Evolutionary conservation across 2,329 filamentous ascomycete genomes (phyloP).

Genomic region (Neonectria ditissima): DNA sequence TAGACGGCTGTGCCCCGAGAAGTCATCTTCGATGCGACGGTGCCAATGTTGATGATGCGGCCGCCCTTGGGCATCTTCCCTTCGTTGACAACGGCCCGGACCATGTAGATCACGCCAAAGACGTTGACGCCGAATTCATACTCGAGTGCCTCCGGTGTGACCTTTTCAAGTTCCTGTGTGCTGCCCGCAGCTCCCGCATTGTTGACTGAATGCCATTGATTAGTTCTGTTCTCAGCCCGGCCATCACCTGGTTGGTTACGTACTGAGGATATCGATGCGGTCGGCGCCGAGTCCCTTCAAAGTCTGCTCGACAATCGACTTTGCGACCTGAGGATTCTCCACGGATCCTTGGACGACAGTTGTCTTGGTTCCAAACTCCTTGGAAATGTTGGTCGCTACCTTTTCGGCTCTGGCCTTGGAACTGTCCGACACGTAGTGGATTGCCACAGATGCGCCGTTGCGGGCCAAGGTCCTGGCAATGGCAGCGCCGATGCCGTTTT

Average conservation of each 20-base stretch:
- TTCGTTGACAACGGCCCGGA: constrained; percentile 46
- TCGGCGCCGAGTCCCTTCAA: constrained; percentile 46
- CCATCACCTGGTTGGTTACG: constrained; percentile 9
- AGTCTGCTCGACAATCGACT: constrained; percentile 48
- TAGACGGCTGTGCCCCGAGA: constrained; percentile 20
- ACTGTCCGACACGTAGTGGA: constrained; percentile 53
- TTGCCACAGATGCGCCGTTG: constrained; percentile 51
- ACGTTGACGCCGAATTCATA: constrained; percentile 48
- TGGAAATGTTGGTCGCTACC: constrained; percentile 43
- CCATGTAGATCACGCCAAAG: constrained; percentile 47
- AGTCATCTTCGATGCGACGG: constrained; percentile 42
- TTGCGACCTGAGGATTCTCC: constrained; percentile 29
- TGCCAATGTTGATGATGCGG: constrained; percentile 51
- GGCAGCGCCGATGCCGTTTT: constrained; percentile 55
- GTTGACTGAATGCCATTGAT: constrained; percentile 44
- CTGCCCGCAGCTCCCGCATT: constrained; percentile 45
- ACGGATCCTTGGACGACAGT: constrained; percentile 47
- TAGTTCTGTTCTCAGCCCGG: not conserved
- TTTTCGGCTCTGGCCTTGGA: constrained; percentile 45
- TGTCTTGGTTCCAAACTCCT: constrained; percentile 43
- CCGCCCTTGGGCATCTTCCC: constrained; percentile 49
- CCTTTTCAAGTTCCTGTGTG: constrained; percentile 33
- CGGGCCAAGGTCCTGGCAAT: constrained; percentile 51
- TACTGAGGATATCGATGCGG: constrained; percentile 54
- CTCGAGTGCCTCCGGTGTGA: constrained; percentile 41